These are phyloP conservation scores for Arxiozyma telluris DNA, from an alignment of 1,139 yeast species.

Conservation along the genomic window DNA sequence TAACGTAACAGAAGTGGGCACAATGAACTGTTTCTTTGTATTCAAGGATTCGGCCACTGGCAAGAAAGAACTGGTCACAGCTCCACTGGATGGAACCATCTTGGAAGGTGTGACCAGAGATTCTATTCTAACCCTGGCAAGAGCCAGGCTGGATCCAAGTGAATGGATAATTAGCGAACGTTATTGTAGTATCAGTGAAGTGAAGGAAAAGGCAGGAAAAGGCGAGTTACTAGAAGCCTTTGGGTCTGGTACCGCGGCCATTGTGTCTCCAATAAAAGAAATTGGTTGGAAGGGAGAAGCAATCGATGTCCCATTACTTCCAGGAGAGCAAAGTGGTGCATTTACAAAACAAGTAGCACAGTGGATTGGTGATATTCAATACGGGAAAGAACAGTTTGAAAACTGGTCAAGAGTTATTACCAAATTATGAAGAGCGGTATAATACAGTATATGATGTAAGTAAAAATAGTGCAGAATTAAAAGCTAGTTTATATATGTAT, in stretches of 20 bases:
- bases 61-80: slow-evolving; percentile 85
- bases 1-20: slow-evolving; percentile 89
- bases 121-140: slow-evolving; percentile 68
- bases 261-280: slow-evolving; percentile 84
- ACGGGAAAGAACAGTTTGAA: slow-evolving; percentile 61
- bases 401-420: slow-evolving; percentile 33
- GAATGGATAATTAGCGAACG: slow-evolving; percentile 83
- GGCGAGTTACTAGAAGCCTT: slow-evolving; percentile 90
- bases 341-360: slow-evolving; percentile 64
- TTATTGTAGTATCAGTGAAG: slow-evolving; percentile 70
- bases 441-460: too few species aligned
- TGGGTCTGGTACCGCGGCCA: slow-evolving; percentile 97
- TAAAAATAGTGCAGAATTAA: too few species aligned
- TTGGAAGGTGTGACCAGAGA: slow-evolving; percentile 96
- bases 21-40: slow-evolving; percentile 90
- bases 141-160: slow-evolving; percentile 56
- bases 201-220: slow-evolving; percentile 61
- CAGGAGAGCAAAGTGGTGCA: slow-evolving; percentile 72
- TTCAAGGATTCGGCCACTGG: slow-evolving; percentile 62
- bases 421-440: slow-evolving; percentile 1
- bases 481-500: too few species aligned
- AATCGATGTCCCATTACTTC: slow-evolving; percentile 66
- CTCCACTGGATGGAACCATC: slow-evolving; percentile 95
- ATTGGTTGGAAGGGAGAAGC: slow-evolving; percentile 71
- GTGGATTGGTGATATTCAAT: slow-evolving; percentile 86